These are phyloP conservation scores for Colletotrichum sp. DNA, from an alignment of 2,329 filamentous ascomycete genomes.

Conservation along the genomic window DNA sequence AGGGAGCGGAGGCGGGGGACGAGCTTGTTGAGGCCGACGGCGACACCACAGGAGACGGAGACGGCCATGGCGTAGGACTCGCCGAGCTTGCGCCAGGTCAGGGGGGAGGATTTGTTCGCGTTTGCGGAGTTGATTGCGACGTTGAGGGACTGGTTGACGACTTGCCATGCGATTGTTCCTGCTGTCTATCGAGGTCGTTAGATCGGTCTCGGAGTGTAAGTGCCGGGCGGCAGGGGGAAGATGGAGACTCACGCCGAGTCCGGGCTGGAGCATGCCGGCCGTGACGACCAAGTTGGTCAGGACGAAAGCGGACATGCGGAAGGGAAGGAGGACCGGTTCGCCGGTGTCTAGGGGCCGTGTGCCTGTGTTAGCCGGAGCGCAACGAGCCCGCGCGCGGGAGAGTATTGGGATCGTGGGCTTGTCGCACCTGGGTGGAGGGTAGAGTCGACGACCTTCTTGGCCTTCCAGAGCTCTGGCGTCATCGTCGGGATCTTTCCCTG, in stretches of 20 bases:
- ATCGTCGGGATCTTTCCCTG: slow-evolving; percentile 78
- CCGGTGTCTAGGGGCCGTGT: slow-evolving; percentile 76
- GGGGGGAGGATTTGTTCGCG: slow-evolving; percentile 94
- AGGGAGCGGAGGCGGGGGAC: slow-evolving; percentile 84
- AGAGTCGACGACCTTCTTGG: slow-evolving; percentile 97
- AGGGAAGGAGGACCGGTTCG: slow-evolving; percentile 88
- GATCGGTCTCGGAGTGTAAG: background rate
- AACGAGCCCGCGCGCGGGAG: background rate
- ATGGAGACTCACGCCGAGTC: slow-evolving; percentile 66
- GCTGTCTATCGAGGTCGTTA: slow-evolving; percentile 59
- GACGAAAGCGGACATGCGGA: slow-evolving; percentile 97
- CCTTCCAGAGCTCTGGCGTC: slow-evolving; percentile 90
- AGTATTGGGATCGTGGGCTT: background rate
- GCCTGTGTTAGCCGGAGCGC: slow-evolving; percentile 7
- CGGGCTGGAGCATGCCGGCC: slow-evolving; percentile 94
- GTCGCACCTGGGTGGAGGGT: slow-evolving; percentile 88
- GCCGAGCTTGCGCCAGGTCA: slow-evolving; percentile 79
- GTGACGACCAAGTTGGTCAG: slow-evolving; percentile 94
- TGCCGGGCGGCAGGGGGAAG: background rate
- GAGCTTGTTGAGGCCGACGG: slow-evolving; percentile 86
- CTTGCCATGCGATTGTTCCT: slow-evolving; percentile 92
- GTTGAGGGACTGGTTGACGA: slow-evolving; percentile 96
- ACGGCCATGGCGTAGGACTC: slow-evolving; percentile 94
- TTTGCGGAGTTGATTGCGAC: slow-evolving; percentile 98
- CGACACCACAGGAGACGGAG: slow-evolving; percentile 90